Evolutionary conservation across 2,329 filamentous ascomycete genomes (phyloP).

Genomic region (Penicillium sp.): DNA sequence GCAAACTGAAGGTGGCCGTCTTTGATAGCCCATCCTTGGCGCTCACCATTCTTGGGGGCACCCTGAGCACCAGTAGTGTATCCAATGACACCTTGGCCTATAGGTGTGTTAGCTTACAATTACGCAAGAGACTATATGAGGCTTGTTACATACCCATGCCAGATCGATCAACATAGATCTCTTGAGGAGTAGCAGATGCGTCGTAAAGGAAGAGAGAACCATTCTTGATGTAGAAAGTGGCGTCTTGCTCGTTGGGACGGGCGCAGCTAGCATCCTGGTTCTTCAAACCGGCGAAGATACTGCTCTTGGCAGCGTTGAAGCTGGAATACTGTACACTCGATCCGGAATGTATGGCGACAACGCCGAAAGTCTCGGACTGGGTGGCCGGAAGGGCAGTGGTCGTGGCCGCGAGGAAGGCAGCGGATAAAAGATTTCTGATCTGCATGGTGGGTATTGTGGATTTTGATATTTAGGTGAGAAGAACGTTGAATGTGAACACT

Average conservation of each 20-base stretch:
- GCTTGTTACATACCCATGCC: constrained; percentile 53
- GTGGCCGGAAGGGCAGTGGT: constrained; percentile 23
- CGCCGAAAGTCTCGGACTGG: constrained; percentile 43
- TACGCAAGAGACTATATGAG: neutral
- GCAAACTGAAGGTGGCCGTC: constrained; percentile 48
- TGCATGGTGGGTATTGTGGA: constrained; percentile 26
- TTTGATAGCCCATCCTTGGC: constrained; percentile 49
- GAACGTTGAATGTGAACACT: neutral
- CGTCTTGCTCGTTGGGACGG: constrained; percentile 36
- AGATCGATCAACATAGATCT: constrained; percentile 55
- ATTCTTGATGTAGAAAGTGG: constrained; percentile 52
- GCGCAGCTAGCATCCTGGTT: constrained; percentile 52
- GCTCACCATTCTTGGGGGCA: constrained; percentile 45
- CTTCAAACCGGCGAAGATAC: constrained; percentile 46
- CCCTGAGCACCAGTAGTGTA: constrained; percentile 51
- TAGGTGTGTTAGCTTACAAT: neutral
- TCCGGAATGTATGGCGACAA: constrained; percentile 53
- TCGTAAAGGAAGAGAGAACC: constrained; percentile 52
- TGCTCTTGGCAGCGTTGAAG: constrained; percentile 47
- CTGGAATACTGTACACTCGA: constrained; percentile 48
- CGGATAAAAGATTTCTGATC: constrained; percentile 26
- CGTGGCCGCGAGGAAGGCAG: constrained; percentile 33
- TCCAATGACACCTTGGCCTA: constrained; percentile 54
- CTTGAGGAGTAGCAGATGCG: constrained; percentile 45
- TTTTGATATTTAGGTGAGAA: neutral